Base-by-base conservation (phyloP, 2,329 filamentous ascomycete genomes). In the Penicillium crustosum region DNA sequence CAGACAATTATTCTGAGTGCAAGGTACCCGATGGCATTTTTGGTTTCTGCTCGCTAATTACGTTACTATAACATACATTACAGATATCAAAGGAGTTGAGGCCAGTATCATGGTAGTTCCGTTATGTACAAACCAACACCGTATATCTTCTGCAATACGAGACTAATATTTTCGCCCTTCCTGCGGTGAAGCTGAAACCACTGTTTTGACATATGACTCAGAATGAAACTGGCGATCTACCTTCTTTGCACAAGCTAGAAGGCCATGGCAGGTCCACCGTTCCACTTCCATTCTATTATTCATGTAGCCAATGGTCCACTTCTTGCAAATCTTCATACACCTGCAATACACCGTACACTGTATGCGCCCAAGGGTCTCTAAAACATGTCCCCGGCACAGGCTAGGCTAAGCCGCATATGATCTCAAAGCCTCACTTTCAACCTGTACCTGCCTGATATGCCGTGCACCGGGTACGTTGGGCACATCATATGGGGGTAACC, bases 341-440 rank as follows among this genome's bases (percentile, higher is more conserved):
- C 27, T 39, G 4, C 33, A 23, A 33, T 42, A 53, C 17, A 17
- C n/a, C 13, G 39, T 43, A 35, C 27, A 21, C 54, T 27, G 49
- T 57, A 42, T 42, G 42, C 53, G 55, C 55, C 55, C 49, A 57
- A 57, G 36, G 23, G 27, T 38, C 25, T 47, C 21, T 41, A 44
- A 57, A 48, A 43, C 36, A 48, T 21, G 13, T 27, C 35, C 23
- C 29, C 49, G 36, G 19, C 10, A 7, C 17, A 53, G 19, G 21
- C 49, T 57, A 53, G 17, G n/a, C 55, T 57, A 53, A 21, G n/a
- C 55, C 49, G 13, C 12, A 43, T 47, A 29, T 29, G 36, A 53
- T 35, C 49, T 57, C 55, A 57, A 57, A 57, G 55, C 55, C 55
- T 57, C 55, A 57, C 55, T 57, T 53, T 57, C 21, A 29, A 35